These are phyloP conservation scores for Rhizoctonia solani DNA, from an alignment of 1,284 basidiomycete species.

Conservation along the genomic window DNA sequence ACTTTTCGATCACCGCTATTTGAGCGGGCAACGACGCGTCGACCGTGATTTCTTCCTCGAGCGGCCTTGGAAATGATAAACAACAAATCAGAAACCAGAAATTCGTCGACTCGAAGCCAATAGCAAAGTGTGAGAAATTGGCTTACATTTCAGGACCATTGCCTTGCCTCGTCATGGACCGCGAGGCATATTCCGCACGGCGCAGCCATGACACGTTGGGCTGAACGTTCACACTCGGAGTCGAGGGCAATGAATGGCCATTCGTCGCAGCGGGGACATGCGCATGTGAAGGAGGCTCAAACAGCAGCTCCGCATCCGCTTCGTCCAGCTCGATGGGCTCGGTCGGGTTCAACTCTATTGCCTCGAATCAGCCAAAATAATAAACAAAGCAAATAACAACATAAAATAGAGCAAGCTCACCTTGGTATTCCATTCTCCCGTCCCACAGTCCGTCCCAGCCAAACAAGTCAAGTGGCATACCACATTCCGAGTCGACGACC, in stretches of 20 bases:
- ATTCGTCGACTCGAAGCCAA: not conserved
- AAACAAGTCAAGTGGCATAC: slow-evolving; percentile 89
- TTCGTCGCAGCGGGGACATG: slow-evolving; percentile 57
- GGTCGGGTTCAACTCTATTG: slow-evolving; percentile 63
- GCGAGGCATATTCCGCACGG: slow-evolving; percentile 82
- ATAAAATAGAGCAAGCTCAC: slow-evolving; percentile 50
- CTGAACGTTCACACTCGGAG: slow-evolving; percentile 43
- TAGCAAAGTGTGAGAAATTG: not conserved
- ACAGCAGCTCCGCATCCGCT: slow-evolving; percentile 60
- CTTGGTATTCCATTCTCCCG: slow-evolving; percentile 68
- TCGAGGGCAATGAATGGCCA: slow-evolving; percentile 43
- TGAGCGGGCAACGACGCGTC: slow-evolving; percentile 82
- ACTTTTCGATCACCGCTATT: slow-evolving; percentile 78
- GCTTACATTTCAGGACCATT: slow-evolving; percentile 29
- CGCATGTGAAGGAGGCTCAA: slow-evolving; percentile 48
- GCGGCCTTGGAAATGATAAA: slow-evolving; percentile 51
- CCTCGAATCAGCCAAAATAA: not conserved
- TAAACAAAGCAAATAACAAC: not conserved
- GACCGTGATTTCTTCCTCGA: slow-evolving; percentile 55
- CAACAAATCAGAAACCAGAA: too few relatives aligned
- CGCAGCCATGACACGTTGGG: slow-evolving; percentile 84
- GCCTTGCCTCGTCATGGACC: slow-evolving; percentile 39
- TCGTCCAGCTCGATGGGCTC: slow-evolving; percentile 61
- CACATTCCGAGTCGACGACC: slow-evolving; percentile 92
- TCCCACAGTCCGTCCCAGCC: slow-evolving; percentile 83